Evolutionary conservation across 805 yeast species (phyloP), one percentile per base, ranked within the genome.

Genomic region (Novakomyces olei): DNA sequence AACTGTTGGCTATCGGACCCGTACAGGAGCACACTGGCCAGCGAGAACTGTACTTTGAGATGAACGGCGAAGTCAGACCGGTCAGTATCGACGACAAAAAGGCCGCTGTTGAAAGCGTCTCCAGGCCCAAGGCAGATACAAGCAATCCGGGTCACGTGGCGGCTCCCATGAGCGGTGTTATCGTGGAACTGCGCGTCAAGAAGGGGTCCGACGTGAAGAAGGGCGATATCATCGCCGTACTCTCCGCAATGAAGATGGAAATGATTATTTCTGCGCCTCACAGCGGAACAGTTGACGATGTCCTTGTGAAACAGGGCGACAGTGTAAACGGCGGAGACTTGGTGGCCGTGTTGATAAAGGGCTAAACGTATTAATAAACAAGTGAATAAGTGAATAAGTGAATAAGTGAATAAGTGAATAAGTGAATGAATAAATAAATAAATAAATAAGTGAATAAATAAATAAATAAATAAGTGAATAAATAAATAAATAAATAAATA

Each of bases 111-210:
- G 94, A 83, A 55, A 67, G 77, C 29, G 66, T 78, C 39, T 61
- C 85, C 20, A 73, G 93, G 52, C 78, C 85, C 44, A 88, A 85
- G 66, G 96, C 95, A 36, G 80, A 76, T 44, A 63, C 75, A 12
- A 72, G 69, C 50, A 77, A 79, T 54, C 79, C 91, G 38, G 75
- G 72, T 49, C 94, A 88, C 45, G 73, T 88, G 40, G 96, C 96
- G 45, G 92, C 98, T 4, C 98, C 98, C 57, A 85, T 85, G 96
- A 92, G 96, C 27, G 98, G 98, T 61, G 95, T 83, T 41, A 79
- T 85, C 39, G 79, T 85, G 41, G 98, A 88, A 58, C 77, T 83
- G 34, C 78, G 92, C 50, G 80, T 81, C 41, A 78, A 80, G 61
- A 68, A 69, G 44, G 93, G 91, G 39, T 65, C 72, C 34, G 75